Evolutionary conservation across 2,329 filamentous ascomycete species (phyloP), one percentile per base, ranked within the genome.

Genomic region (Elsinoe necatrix): DNA sequence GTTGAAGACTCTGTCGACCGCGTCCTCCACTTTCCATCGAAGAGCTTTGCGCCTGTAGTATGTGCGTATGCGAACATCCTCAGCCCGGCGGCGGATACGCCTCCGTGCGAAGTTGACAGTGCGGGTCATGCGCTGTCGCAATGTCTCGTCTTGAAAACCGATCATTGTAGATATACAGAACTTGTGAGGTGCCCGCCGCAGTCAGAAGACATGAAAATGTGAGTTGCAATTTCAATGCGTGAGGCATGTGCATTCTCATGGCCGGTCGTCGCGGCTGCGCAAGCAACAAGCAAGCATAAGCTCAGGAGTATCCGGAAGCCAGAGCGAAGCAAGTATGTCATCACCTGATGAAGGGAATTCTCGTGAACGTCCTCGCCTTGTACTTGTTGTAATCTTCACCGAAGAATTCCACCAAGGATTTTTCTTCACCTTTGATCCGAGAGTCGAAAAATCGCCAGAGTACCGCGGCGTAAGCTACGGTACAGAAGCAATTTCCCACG

Each of bases 361-460:
- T 82, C 7, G 90, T 88, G 42, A 80, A 77, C 3, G 91, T 91
- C 57, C 76, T 78, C 66, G 79, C 78, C 63, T 80, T 80, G 68
- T 95, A 98, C 16, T 81, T 71, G 18, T 82, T 72, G 69, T 97
- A 98, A 50, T 95, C 85, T 6, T 86, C 76, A 0, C 86, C 86
- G 68, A 97, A 98, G 72, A 97, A 96, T 12, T 77, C 74, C 6
- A 92, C 73, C 52, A 98, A 74, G 61, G 85, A 81, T 25, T 76
- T 75, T 72, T 98, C 93, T 74, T 98, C 93, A 29, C 82, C 72
- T 55, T 70, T 71, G 61, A 97, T 91, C 59, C 93, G 77, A 11
- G 69, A 73, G 14, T 76, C 78, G 68, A 98, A 98, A 70, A 98
- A 98, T 59, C 75, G 78, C 89, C 89, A 96, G 63, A 98, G 71